phyloP scores from a whole-genome alignment of 2,329 filamentous ascomycete genomes.

The Aspergillus flavus region DNA sequence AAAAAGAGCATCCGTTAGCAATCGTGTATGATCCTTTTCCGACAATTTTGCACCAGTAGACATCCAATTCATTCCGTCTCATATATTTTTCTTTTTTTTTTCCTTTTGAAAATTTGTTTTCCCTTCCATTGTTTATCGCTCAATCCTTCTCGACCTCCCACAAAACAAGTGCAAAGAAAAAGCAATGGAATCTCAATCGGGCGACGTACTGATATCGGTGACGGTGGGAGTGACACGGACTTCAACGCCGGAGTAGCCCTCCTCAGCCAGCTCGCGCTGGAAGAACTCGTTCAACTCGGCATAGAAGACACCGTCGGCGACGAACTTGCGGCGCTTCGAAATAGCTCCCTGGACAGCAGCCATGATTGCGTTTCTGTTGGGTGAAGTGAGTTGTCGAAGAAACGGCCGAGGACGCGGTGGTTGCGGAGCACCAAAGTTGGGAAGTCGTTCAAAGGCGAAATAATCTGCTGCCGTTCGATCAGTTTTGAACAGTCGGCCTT shows the following conservation, averaged over 20 bases:
- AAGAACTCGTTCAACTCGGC: constrained; percentile 99
- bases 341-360: constrained; percentile 55
- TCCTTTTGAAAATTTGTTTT: not conserved
- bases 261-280: constrained; percentile 99
- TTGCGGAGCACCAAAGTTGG: constrained; percentile 30
- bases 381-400: constrained; percentile 39
- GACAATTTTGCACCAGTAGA: not conserved
- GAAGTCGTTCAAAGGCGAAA: constrained; percentile 35
- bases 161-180: constrained; percentile 12
- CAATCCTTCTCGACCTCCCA: not conserved
- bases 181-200: constrained; percentile 22
- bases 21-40: constrained; percentile 20
- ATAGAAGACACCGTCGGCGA: constrained; percentile 99
- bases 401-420: constrained; percentile 34
- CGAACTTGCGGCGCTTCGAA: constrained; percentile 69
- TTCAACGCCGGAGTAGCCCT: constrained; percentile 99
- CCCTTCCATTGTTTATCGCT: constrained; percentile 1
- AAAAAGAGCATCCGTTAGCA: constrained; percentile 37
- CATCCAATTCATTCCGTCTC: constrained; percentile 11
- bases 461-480: constrained; percentile 30
- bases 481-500: constrained; percentile 36
- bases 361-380: constrained; percentile 48
- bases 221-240: constrained; percentile 99
- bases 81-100: not conserved
- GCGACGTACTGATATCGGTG: constrained; percentile 84